Conservation (phyloP, 1,284 basidiomycete species). For the Leccinum huronense region DNA sequence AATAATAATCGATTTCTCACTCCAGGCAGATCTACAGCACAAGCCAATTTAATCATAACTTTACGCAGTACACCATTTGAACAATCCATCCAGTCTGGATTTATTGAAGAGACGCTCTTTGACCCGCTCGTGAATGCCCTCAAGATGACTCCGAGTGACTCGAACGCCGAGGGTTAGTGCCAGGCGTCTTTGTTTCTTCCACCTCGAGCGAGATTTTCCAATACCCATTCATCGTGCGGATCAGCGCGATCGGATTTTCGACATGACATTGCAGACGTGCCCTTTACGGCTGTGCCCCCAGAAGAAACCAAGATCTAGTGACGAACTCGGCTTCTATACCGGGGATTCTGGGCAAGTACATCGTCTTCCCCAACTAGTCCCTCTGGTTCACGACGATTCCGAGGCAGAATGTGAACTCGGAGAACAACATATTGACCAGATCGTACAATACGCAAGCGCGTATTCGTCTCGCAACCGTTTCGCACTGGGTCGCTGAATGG, state of each 20-base stretch:
- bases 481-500: neutral
- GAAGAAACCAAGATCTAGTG: conserved; percentile 58
- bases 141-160: too few species aligned
- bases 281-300: conserved; percentile 50
- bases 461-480: neutral
- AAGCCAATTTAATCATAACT: too few species aligned
- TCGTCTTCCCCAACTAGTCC: neutral
- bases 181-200: too few species aligned
- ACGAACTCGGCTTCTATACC: conserved; percentile 49
- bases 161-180: too few species aligned
- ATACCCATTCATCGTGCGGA: neutral
- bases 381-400: neutral
- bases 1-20: too few species aligned
- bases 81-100: too few species aligned
- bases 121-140: too few species aligned
- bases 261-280: conserved; percentile 55
- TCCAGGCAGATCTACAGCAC: too few species aligned
- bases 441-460: conserved; percentile 55
- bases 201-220: too few species aligned
- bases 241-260: conserved; percentile 51
- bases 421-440: conserved; percentile 54
- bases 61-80: too few species aligned
- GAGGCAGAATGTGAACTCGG: conserved; percentile 36
- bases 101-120: too few species aligned
- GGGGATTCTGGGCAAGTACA: conserved; percentile 35